Evolutionary conservation across 371 early-diverging fungal species (phyloP), one percentile per base, ranked within the genome.

Genomic region (Capillidium rhysosporum): DNA sequence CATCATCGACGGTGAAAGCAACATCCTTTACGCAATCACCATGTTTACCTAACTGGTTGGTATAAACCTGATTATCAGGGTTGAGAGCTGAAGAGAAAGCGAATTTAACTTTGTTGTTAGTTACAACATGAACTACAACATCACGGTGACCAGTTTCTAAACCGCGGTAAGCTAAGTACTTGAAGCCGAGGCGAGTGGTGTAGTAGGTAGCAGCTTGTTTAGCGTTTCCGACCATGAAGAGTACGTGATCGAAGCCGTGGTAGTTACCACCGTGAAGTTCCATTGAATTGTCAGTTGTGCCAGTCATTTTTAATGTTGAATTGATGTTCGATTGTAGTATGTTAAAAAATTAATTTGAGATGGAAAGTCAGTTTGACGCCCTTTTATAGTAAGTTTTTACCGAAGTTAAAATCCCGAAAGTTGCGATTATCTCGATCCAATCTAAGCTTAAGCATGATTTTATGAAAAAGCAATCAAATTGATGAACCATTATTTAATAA

Each of bases 21-120:
- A 96, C 83, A 70, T 96, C 84, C 67, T 85, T 84, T 61, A 92
- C 94, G 61, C 84, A 90, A 61, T 96, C 96, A 67, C 94, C 96
- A 70, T 92, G 92, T 30, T 59, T 58, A 46, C 79, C 79, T 56
- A 82, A 70, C 59, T 86, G 83, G 45, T 71, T 76, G 30, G 79
- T 70, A 70, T 89, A 79, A 21, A 69, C 73, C 52, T 69, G 65
- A 69, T 80, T 73, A 34, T 73, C 78, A n/a, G 97, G 92, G 58
- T 83, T 84, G 56, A 94, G 70, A 43, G 94, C 80, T 20, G 88
- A 84, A 69, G 86, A 79, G 72, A 96, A 92, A 57, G 90, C 81
- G 64, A 93, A 93, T 54, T 68, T 63, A 40, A 89, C 80, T 48
- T 76, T 68, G 55, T 82, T 77, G 67, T 86, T 87, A 52, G 73